Percentiles rank a stretch among this genome's conserved stretches.
phyloP scores from a whole-genome alignment of 2,329 filamentous ascomycete genomes.

The Colletotrichum eleusines region DNA sequence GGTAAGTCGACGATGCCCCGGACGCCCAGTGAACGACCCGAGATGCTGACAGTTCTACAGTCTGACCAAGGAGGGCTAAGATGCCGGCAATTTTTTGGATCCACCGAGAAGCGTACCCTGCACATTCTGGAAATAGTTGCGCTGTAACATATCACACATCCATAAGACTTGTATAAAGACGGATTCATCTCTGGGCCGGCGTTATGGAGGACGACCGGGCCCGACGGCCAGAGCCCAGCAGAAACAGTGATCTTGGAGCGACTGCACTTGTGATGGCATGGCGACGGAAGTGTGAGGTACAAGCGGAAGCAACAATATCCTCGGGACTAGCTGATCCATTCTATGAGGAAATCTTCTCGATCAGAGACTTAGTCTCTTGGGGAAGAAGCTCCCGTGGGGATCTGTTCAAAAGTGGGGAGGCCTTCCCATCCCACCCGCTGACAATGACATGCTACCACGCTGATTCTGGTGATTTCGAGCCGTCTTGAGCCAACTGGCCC shows the following conservation, averaged over 20 bases:
- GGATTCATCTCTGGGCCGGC: background rate
- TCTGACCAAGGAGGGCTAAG: constrained; percentile 22
- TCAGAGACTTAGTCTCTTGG: background rate
- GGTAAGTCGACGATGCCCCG: constrained; percentile 8
- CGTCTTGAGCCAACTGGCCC: background rate
- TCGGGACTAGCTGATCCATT: background rate
- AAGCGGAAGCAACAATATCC: too few relatives aligned
- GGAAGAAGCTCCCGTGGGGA: background rate
- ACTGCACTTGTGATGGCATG: background rate
- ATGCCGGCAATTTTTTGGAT: background rate
- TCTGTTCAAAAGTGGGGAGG: background rate
- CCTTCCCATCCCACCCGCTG: background rate
- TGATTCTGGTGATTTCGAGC: background rate
- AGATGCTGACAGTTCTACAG: constrained; percentile 26
- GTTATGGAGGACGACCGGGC: background rate
- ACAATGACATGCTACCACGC: background rate
- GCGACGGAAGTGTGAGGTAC: background rate
- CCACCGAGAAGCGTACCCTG: background rate
- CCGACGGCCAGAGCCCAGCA: background rate
- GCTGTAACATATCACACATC: constrained; percentile 13
- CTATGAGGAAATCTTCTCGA: background rate
- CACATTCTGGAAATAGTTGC: background rate
- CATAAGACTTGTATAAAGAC: background rate
- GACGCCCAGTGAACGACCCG: too few relatives aligned
- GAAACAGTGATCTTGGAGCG: background rate